Evolutionary conservation across 371 early-diverging fungal species (phyloP), one percentile per base, ranked within the genome.

Genomic region (Circinella umbellata): DNA sequence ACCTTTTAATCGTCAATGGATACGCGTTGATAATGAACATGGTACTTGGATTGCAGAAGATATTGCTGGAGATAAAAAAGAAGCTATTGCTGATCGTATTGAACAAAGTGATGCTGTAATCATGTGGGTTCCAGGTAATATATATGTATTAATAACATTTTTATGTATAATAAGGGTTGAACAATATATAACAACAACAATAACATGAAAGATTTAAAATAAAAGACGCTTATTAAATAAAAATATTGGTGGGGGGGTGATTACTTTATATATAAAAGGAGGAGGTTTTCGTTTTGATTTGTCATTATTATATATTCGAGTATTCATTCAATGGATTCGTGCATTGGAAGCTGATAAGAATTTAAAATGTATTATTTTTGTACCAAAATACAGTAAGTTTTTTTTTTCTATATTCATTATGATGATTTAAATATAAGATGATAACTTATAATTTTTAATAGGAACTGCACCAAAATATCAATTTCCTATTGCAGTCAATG

Each of bases 281-380:
- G 83, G 80, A 15, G 83, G 83, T 34, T 82, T 82, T 55, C 77
- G 83, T 17, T 75, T 76, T 34, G 61, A 80, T 68, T 69, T 80
- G 13, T 72, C 77, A 35, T 47, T 47, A 48, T 62, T 82, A 10
- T 82, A 82, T 66, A 66, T 72, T 11, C 67, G 73, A 10, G 78
- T 78, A 15, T 80, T 76, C 61, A 74, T 73, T 8, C 67, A 62
- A 3, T 80, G 78, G 83, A 76, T 80, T 35, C 63, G 76, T 10
- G 76, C 74, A 63, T 42, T 82, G 9, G 77, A 78, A 62, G 76
- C 80, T 38, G 82, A 81, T 53, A 82, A 78, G 46, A 64, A 69
- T 13, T 70, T 80, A 15, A 78, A 73, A n/a, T 78, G 79, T 47
- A 76, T 73, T 62, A 63, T 82, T 10, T 78, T 80, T 68, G 73